A percentile compares a stretch with the other conserved stretches of the same genome.
Evolutionary conservation across 202 grass and related monocot genomes (phyloP).

Genomic region (Brachypodium distachyon): DNA sequence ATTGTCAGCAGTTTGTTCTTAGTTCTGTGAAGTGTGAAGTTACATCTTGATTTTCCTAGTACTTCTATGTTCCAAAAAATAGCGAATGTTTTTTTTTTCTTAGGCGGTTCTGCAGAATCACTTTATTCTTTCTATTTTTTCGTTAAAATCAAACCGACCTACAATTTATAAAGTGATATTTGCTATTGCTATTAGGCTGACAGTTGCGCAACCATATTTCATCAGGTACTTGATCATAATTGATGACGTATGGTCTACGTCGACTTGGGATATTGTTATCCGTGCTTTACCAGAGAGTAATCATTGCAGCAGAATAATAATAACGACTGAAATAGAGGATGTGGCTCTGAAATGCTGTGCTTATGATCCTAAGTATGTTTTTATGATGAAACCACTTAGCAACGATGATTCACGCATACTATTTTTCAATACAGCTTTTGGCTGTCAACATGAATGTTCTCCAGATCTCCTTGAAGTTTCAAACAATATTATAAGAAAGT

Average conservation of each 20-base stretch:
- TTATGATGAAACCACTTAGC: background rate
- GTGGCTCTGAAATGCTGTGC: background rate
- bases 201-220: background rate
- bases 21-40: background rate
- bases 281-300: background rate
- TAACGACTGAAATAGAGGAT: background rate
- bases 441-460: background rate
- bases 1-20: background rate
- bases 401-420: background rate
- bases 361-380: background rate
- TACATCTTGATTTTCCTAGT: background rate
- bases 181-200: too few relatives aligned
- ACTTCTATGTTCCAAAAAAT: too few relatives aligned
- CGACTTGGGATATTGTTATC: background rate
- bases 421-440: background rate
- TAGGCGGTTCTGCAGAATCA: too few relatives aligned
- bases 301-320: background rate
- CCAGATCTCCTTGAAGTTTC: background rate
- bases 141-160: too few relatives aligned
- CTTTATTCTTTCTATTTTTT: too few relatives aligned
- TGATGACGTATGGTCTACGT: background rate
- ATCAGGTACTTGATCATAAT: conserved; percentile 8
- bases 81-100: too few relatives aligned
- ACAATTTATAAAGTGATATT: too few relatives aligned
- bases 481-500: conserved; percentile 2